A percentile compares a stretch with the other conserved stretches of the same genome.
Conservation (phyloP, 2,329 filamentous ascomycete genomes). For the Pseudodiploospora longispora region DNA sequence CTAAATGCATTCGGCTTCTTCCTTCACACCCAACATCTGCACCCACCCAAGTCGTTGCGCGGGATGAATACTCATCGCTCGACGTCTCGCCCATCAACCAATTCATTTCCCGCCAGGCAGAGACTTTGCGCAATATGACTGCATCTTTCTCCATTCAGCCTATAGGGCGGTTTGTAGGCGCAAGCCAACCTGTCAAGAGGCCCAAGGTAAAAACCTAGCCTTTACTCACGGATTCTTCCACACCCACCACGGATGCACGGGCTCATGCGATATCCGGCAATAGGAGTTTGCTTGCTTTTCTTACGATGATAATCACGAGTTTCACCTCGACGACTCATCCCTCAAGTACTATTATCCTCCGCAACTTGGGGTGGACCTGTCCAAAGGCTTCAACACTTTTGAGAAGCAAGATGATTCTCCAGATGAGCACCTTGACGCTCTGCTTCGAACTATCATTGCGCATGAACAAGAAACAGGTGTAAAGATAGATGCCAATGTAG, state of each 20-base stretch:
- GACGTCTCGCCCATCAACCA: no score
- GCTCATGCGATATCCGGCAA: neutral
- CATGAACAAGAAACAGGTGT: constrained; percentile 62
- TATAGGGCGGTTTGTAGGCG: constrained; percentile 58
- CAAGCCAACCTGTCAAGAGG: constrained; percentile 62
- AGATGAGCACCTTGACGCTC: constrained; percentile 82
- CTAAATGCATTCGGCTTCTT: no score
- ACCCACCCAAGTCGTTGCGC: no score
- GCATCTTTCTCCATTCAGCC: constrained; percentile 59
- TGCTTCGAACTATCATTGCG: constrained; percentile 67
- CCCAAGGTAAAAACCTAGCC: constrained; percentile 50
- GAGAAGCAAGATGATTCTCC: constrained; percentile 69
- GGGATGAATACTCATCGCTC: no score
- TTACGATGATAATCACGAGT: constrained; percentile 75
- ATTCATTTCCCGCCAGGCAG: no score
- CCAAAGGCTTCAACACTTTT: constrained; percentile 73
- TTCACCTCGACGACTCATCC: constrained; percentile 68
- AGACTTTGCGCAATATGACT: constrained; percentile 14
- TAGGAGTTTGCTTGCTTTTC: constrained; percentile 92
- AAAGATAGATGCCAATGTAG: constrained; percentile 65
- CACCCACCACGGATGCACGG: neutral
- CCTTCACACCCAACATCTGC: no score
- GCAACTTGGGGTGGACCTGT: constrained; percentile 62
- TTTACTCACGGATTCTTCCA: neutral
- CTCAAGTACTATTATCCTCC: constrained; percentile 85